Percentiles rank a stretch among this genome's conserved stretches.
Evolutionary conservation across 345 rosid species (phyloP).

Genomic region (Cochlearia excelsa): DNA sequence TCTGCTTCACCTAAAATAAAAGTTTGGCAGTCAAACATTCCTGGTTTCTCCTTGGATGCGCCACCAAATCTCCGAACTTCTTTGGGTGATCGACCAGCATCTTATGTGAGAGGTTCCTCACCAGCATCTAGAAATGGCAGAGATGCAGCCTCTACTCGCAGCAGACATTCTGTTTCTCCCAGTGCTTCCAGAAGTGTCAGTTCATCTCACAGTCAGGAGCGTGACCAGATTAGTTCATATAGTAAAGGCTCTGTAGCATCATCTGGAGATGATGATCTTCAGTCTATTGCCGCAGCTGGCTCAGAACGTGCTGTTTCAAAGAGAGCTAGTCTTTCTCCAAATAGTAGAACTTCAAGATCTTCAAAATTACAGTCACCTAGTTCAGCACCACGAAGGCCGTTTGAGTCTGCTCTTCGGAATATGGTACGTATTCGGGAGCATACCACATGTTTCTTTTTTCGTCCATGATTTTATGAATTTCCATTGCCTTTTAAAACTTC

Average conservation of each 20-base stretch:
- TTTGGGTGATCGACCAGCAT: constrained; percentile 82
- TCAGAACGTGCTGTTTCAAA: constrained; percentile 50
- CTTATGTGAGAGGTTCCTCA: constrained; percentile 94
- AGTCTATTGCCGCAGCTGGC: constrained; percentile 52
- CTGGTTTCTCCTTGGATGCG: constrained; percentile 93
- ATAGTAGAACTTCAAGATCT: constrained; percentile 58
- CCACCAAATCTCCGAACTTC: constrained; percentile 99
- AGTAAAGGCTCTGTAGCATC: constrained; percentile 91
- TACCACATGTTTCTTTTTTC: background rate
- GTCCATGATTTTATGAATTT: no score
- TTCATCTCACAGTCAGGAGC: constrained; percentile 85
- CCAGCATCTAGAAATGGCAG: constrained; percentile 91
- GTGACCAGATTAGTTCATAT: constrained; percentile 72
- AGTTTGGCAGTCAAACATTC: constrained; percentile 89
- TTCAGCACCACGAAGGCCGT: constrained; percentile 82
- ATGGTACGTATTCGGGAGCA: constrained; percentile 49
- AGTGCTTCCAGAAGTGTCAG: constrained; percentile 85
- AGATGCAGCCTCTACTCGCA: constrained; percentile 50
- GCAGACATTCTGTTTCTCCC: constrained; percentile 95
- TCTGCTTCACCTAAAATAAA: constrained; percentile 91
- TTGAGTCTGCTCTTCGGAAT: constrained; percentile 73
- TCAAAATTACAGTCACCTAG: constrained; percentile 61
- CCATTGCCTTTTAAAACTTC: no score
- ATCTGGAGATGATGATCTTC: constrained; percentile 86
- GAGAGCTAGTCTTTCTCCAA: constrained; percentile 54